Evolutionary conservation across 805 yeast genomes (phyloP).

Genomic region (Candida loeiensis): DNA sequence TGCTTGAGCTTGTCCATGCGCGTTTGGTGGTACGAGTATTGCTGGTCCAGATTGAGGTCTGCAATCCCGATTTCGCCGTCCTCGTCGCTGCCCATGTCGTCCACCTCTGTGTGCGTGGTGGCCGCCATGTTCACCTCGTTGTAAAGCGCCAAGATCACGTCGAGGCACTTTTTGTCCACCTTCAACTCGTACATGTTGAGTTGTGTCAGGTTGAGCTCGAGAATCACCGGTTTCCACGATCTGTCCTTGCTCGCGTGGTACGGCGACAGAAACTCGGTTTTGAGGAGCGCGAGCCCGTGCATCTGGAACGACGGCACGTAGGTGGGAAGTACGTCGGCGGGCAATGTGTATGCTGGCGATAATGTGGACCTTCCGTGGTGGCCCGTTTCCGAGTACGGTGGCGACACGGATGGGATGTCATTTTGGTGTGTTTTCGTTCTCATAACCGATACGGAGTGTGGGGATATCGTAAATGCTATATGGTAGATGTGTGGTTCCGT

Average conservation of each 20-base stretch:
- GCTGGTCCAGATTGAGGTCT: conserved; percentile 4
- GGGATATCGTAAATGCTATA: too few relatives aligned
- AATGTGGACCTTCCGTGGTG: too few relatives aligned
- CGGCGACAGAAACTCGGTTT: conserved; percentile 38
- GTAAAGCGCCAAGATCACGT: conserved; percentile 31
- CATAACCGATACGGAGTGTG: too few relatives aligned
- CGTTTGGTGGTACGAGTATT: conserved; percentile 2
- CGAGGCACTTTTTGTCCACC: conserved; percentile 18
- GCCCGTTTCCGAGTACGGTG: too few relatives aligned
- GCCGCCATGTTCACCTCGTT: conserved; percentile 21
- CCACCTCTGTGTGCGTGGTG: neutral
- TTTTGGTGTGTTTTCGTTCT: too few relatives aligned
- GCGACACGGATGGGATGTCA: too few relatives aligned
- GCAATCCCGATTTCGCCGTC: conserved; percentile 21
- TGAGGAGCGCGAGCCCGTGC: conserved; percentile 32
- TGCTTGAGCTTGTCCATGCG: conserved; percentile 16
- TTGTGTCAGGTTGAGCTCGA: conserved; percentile 40
- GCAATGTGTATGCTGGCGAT: conserved; percentile 21
- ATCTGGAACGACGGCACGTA: conserved; percentile 31
- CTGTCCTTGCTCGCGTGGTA: conserved; percentile 27
- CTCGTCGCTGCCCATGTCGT: conserved; percentile 28
- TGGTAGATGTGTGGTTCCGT: too few relatives aligned
- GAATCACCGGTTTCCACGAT: conserved; percentile 34
- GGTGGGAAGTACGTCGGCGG: conserved; percentile 25
- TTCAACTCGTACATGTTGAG: conserved; percentile 29